phyloP scores from a whole-genome alignment of 305 asterid genomes.

The Salvia sclarea region DNA sequence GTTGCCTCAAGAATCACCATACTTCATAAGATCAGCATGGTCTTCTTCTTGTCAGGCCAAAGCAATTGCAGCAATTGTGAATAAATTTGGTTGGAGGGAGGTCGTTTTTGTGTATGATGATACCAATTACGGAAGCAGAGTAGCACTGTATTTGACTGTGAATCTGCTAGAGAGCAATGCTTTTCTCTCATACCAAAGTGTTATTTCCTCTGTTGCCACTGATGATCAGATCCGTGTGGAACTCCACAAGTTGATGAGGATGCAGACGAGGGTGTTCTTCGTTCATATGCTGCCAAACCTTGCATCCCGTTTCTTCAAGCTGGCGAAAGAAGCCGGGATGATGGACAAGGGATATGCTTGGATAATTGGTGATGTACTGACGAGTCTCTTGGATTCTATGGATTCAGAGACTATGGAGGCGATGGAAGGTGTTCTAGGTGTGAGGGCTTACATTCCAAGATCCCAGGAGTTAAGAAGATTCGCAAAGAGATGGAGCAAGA shows the following conservation, averaged over 20 bases:
- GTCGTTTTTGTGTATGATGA: neutral
- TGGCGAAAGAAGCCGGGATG: slow-evolving; percentile 52
- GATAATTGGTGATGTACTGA: slow-evolving; percentile 38
- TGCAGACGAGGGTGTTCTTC: slow-evolving; percentile 33
- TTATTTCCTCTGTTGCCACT: slow-evolving; percentile 4
- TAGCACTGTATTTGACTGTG: slow-evolving; percentile 14
- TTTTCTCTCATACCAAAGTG: neutral
- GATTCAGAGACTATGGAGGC: slow-evolving; percentile 33
- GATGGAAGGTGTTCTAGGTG: slow-evolving; percentile 59
- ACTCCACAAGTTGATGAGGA: slow-evolving; percentile 30
- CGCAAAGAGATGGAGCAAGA: slow-evolving; percentile 27
- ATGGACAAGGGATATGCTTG: slow-evolving; percentile 53
- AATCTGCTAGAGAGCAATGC: slow-evolving; percentile 18
- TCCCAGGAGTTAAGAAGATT: slow-evolving; percentile 29
- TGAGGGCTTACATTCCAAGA: slow-evolving; percentile 43
- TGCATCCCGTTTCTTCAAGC: slow-evolving; percentile 49
- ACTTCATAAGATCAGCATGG: slow-evolving; percentile 46
- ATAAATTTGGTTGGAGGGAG: slow-evolving; percentile 26
- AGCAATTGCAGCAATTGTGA: slow-evolving; percentile 47
- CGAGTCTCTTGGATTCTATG: slow-evolving; percentile 35
- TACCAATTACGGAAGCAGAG: slow-evolving; percentile 19
- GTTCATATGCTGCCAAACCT: slow-evolving; percentile 19
- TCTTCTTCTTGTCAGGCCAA: slow-evolving; percentile 44
- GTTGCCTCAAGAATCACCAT: slow-evolving; percentile 40
- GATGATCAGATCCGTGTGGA: slow-evolving; percentile 22